phyloP scores from a whole-genome alignment of 169 alveolate genomes.

The Theileria parva region DNA sequence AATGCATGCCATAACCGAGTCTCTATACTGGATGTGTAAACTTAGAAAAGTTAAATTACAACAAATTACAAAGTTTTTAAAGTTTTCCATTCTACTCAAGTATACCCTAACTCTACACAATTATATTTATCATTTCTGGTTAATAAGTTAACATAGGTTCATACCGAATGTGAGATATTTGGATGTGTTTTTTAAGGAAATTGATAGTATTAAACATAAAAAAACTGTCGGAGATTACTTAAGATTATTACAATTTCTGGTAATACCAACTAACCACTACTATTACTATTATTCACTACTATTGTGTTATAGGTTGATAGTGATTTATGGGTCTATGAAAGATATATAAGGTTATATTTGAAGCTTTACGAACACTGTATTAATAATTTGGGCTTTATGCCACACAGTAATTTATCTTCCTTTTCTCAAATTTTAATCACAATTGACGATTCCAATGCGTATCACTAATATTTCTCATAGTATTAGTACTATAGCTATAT shows the following conservation, averaged over 20 bases:
- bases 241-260: conserved; percentile 52
- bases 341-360: conserved; percentile 23
- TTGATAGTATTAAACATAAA: conserved; percentile 33
- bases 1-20: conserved; percentile 61
- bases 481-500: too few species aligned
- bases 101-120: not conserved
- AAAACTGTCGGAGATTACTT: conserved; percentile 50
- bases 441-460: conserved; percentile 48
- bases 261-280: not conserved
- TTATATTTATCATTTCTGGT: not conserved
- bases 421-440: conserved; percentile 41
- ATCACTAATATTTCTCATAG: not conserved
- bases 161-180: conserved; percentile 44
- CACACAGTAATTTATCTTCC: conserved; percentile 47
- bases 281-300: too few species aligned
- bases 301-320: conserved; percentile 22
- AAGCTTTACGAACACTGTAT: conserved; percentile 33
- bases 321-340: conserved; percentile 23
- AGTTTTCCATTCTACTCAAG: conserved; percentile 42
- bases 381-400: conserved; percentile 55
- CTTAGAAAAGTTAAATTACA: conserved; percentile 31
- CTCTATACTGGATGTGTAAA: conserved; percentile 54
- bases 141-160: conserved; percentile 16
- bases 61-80: conserved; percentile 33
- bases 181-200: conserved; percentile 25